Conservation (phyloP, 2,329 filamentous ascomycete species). For the Mariannaea sp. region DNA sequence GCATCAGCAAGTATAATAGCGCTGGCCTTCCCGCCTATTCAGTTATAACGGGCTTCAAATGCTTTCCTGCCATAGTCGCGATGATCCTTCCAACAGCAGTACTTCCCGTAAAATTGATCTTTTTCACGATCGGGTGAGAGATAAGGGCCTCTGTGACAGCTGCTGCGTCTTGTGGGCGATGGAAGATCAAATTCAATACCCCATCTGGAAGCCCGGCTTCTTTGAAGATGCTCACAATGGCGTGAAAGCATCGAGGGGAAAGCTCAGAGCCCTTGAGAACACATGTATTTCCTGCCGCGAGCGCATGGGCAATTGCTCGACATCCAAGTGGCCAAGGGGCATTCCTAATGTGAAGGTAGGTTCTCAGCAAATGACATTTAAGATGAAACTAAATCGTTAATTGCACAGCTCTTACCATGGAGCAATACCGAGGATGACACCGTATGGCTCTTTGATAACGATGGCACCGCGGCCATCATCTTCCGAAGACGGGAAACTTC, state of each 20-base stretch:
- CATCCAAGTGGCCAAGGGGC: conserved; percentile 6
- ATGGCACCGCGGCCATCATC: conserved; percentile 26
- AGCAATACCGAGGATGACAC: conserved; percentile 22
- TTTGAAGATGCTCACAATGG: conserved; percentile 43
- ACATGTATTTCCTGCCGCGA: conserved; percentile 33
- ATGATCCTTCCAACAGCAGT: conserved; percentile 68
- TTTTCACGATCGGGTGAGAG: conserved; percentile 63
- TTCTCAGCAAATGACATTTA: neutral
- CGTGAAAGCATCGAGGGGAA: conserved; percentile 61
- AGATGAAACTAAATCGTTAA: too few species aligned
- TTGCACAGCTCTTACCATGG: conserved; percentile 5
- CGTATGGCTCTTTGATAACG: conserved; percentile 22
- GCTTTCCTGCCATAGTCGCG: conserved; percentile 63
- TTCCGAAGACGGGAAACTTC: conserved; percentile 34
- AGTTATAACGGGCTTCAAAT: conserved; percentile 69
- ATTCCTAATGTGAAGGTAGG: neutral
- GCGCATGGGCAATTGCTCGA: neutral
- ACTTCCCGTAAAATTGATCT: conserved; percentile 74
- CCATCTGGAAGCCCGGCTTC: conserved; percentile 68
- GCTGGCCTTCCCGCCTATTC: conserved; percentile 73
- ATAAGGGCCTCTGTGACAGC: conserved; percentile 66
- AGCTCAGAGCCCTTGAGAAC: conserved; percentile 67
- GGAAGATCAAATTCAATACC: conserved; percentile 66
- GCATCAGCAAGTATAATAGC: conserved; percentile 71
- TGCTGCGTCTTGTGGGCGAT: conserved; percentile 59